Base-by-base conservation (phyloP, 192 early-diverging fungal genomes). In the Backusella sp. region DNA sequence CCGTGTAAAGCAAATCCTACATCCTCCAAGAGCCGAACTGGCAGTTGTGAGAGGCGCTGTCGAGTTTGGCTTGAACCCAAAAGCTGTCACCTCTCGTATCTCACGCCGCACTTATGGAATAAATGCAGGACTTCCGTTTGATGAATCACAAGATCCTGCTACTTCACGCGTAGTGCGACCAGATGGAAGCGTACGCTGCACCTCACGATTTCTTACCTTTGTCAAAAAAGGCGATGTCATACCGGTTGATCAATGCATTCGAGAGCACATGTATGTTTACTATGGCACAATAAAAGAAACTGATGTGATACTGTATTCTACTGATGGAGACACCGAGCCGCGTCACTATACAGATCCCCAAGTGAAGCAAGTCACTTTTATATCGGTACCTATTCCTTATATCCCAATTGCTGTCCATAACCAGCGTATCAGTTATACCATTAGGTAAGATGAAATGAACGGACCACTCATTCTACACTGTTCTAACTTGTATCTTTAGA, bases 21-120 rank as follows among this genome's bases (percentile, higher is more conserved):
- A 80, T 41, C 87, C 87, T 6, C 76, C 80, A 26, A 77, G 81
- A 66, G 80, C 85, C 8, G 84, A 83, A 11, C 39, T 86, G 9
- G 87, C 87, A 28, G 83, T 88, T 42, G 80, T 84, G 4, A 79
- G 84, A 74, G 84, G 86, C 32, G 84, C 86, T 30, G 86, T 87
- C 34, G 75, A 72, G 15, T 80, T 79, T 42, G 86, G 86, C 6
- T 19, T 84, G 30, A 76, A 83, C 37, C 79, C 81, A 23, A 71
- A 77, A 17, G 75, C 68, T 2, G 78, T 86, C 14, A 83, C 79
- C 35, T 76, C 81, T 0, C 78, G 84, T 26, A 77, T 85, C 26
- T 77, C 79, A 19, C 82, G 84, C 37, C 81, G 81, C 2, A 82
- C 81, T 11, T 85, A 85, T 66, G 84, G 84, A 23, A 85, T 85